A percentile compares a stretch with the other conserved stretches of the same genome.
phyloP scores from a whole-genome alignment of 1,139 yeast genomes.

The Hansenula lynferdii region DNA sequence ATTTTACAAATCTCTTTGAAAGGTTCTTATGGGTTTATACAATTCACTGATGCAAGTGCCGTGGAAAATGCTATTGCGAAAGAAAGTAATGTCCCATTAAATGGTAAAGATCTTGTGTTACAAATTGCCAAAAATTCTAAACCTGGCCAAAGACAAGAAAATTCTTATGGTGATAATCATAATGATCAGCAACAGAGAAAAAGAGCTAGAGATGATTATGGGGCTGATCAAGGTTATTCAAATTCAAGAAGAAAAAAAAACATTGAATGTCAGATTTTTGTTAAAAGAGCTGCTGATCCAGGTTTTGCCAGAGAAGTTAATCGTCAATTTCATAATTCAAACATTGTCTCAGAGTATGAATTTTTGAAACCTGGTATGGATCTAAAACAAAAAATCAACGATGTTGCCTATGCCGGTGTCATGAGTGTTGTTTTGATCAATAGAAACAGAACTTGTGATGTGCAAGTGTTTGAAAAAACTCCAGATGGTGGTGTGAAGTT shows the following conservation, averaged over 20 bases:
- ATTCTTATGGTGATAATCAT: conserved; percentile 23
- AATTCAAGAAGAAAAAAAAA: conserved; percentile 25
- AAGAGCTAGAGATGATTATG: conserved; percentile 25
- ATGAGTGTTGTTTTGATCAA: conserved; percentile 68
- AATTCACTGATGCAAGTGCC: conserved; percentile 58
- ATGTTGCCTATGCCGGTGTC: conserved; percentile 80
- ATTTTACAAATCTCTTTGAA: conserved; percentile 74
- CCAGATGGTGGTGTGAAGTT: conserved; percentile 68
- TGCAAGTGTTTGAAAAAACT: conserved; percentile 68
- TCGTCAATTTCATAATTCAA: conserved; percentile 47
- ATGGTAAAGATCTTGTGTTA: conserved; percentile 57
- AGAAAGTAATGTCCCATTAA: conserved; percentile 61
- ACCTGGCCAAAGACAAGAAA: conserved; percentile 26
- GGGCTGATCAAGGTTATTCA: conserved; percentile 26
- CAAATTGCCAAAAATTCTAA: conserved; percentile 75
- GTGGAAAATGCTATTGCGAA: conserved; percentile 66
- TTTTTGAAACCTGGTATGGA: conserved; percentile 47
- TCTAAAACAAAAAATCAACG: conserved; percentile 54
- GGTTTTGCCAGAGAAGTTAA: conserved; percentile 54
- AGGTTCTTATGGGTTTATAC: conserved; percentile 82
- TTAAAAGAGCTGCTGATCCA: conserved; percentile 60
- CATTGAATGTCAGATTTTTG: conserved; percentile 59
- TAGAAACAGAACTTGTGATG: conserved; percentile 49
- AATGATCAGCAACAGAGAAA: conserved; percentile 11
- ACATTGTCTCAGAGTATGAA: conserved; percentile 43